Percentiles rank a stretch among this genome's conserved stretches.
phyloP scores from a whole-genome alignment of 805 yeast genomes.

The Tetrapisispora arboricola region DNA sequence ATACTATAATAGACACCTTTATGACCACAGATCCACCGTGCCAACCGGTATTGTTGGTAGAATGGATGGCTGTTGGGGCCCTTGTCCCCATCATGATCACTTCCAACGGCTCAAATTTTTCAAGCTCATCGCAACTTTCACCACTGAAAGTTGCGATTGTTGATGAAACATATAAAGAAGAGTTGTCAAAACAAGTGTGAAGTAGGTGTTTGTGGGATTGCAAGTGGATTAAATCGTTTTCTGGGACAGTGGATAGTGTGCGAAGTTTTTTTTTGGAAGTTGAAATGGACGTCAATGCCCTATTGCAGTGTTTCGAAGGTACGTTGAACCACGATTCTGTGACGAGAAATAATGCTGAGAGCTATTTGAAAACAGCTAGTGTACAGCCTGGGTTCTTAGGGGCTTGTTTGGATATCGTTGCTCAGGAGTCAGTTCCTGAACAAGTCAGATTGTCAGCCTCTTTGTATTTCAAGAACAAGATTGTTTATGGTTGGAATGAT shows the following conservation, averaged over 20 bases:
- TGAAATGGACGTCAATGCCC: conserved; percentile 64
- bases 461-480: conserved; percentile 69
- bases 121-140: conserved; percentile 2
- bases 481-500: conserved; percentile 51
- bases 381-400: conserved; percentile 62
- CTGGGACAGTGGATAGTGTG: no score
- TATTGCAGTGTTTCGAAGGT: conserved; percentile 69
- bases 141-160: no score
- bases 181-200: no score
- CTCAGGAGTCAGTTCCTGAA: conserved; percentile 39
- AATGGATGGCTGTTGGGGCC: no score
- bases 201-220: not conserved
- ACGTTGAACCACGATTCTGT: conserved; percentile 60
- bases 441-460: conserved; percentile 64
- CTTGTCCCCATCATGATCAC: no score
- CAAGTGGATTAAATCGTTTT: no score
- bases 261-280: no score
- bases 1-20: not conserved
- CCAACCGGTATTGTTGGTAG: no score
- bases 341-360: conserved; percentile 60
- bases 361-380: conserved; percentile 48
- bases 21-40: no score
- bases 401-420: conserved; percentile 70
- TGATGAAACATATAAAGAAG: no score
- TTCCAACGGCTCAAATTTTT: conserved; percentile 1